Base-by-base conservation (phyloP, 768 basidiomycete genomes). In the Myochromella boudieri region DNA sequence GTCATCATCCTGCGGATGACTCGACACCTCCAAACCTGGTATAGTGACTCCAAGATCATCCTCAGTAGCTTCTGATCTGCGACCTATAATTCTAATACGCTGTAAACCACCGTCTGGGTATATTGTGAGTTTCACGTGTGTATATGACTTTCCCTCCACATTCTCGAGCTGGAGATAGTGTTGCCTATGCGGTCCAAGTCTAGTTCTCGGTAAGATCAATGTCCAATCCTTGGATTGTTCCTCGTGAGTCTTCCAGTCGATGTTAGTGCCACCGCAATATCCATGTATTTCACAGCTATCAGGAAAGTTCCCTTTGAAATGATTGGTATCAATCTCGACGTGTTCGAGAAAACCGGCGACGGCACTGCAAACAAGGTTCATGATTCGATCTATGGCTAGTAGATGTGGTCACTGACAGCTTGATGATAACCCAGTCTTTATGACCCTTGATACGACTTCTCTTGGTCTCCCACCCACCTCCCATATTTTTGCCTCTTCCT, bases 391-490 rank as follows among this genome's bases (percentile, higher is more conserved):
- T 17, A 15, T 4, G 37, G 17, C 14, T 18, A 37, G 18, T 17
- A 33, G 37, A 21, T 38, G 18, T 9, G 33, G 24, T 44, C 37
- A 71, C 88, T 63, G 60, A 93, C 91, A 99, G 70, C 68, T 85
- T 88, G 46, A 95, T 83, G 48, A 97, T 78, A 4, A 80, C 90
- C 90, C 92, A 97, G 58, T 98, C 95, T 37, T 82, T 89, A 66
- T 94, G 93, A 29, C 78, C 91, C 44, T 77, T 77, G 33, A 69
- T 73, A 43, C 91, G 76, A 59, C 88, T 95, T 51, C 97, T 77
- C 63, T 88, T 92, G 3, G 95, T 98, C 68, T 99, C 97, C 97
- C 97, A 99, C 3, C 97, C 97, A 60, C 97, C 95, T 4, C 94
- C 84, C 93, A 99, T 99, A 58, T 95, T 87, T 61, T 84, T 85